These are phyloP conservation scores for Zasmidium angulare DNA, from an alignment of 2,329 filamentous ascomycete species.

Conservation along the genomic window DNA sequence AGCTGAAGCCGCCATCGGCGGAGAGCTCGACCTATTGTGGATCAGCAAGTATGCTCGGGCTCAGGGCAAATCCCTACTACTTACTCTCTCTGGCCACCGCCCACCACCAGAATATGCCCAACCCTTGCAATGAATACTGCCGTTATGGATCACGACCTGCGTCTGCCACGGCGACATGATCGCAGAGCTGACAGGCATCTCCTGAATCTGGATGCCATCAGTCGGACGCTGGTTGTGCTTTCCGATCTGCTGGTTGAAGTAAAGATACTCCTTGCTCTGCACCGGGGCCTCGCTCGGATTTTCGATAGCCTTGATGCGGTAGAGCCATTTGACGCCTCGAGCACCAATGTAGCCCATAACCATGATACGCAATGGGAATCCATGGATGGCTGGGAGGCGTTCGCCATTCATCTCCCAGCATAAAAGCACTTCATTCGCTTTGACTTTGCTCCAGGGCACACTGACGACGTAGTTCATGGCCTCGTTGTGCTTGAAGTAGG, in stretches of 20 bases:
- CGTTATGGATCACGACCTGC: slow-evolving; percentile 61
- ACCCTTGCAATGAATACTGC: slow-evolving; percentile 55
- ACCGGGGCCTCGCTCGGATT: slow-evolving; percentile 60
- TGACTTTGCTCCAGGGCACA: slow-evolving; percentile 66
- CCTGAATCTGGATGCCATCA: slow-evolving; percentile 64
- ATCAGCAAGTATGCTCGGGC: too few species aligned
- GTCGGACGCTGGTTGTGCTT: slow-evolving; percentile 61
- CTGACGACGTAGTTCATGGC: slow-evolving; percentile 67
- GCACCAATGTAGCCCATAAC: slow-evolving; percentile 65
- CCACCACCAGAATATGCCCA: slow-evolving; percentile 46
- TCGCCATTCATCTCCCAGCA: slow-evolving; percentile 62
- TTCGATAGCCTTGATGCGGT: slow-evolving; percentile 60
- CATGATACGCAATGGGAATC: slow-evolving; percentile 51
- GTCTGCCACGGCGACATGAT: slow-evolving; percentile 65
- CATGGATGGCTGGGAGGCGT: slow-evolving; percentile 64
- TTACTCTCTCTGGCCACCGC: slow-evolving; percentile 52
- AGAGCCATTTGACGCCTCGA: slow-evolving; percentile 69
- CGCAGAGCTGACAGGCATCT: slow-evolving; percentile 68
- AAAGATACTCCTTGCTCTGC: slow-evolving; percentile 65
- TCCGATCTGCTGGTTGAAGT: slow-evolving; percentile 67
- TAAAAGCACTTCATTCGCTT: slow-evolving; percentile 65
- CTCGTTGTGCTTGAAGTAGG: slow-evolving; percentile 68
- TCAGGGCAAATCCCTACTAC: too few species aligned
- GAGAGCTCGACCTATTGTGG: slow-evolving; percentile 55
- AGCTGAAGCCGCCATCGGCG: slow-evolving; percentile 62